A percentile compares a stretch with the other conserved stretches of the same genome.
Conservation (phyloP, 768 basidiomycete genomes). For the Trametes villosa region DNA sequence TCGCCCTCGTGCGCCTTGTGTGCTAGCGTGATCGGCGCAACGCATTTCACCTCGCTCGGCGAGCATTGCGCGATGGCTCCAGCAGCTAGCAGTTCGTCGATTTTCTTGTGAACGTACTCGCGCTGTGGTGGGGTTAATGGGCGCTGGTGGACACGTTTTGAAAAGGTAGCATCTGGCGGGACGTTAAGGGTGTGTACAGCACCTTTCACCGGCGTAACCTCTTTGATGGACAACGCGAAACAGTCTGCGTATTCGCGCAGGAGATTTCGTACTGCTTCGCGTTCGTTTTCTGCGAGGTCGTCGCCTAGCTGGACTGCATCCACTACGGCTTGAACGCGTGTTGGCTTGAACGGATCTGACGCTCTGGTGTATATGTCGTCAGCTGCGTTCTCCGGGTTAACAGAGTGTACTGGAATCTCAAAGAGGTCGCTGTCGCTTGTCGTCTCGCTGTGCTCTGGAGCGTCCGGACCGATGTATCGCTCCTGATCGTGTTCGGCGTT, state of each 20-base stretch:
- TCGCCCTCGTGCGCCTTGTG: constrained; percentile 40
- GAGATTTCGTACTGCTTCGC: constrained; percentile 27
- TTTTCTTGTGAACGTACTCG: constrained; percentile 34
- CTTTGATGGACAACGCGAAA: constrained; percentile 44
- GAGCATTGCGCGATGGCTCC: constrained; percentile 38
- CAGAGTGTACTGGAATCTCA: neutral
- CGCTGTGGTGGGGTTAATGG: constrained; percentile 38
- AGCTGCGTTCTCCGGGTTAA: neutral
- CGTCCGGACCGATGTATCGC: too few relatives aligned
- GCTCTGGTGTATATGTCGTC: constrained; percentile 21
- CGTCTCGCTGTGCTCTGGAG: too few relatives aligned
- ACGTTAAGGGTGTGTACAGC: constrained; percentile 41
- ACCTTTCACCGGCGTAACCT: constrained; percentile 40
- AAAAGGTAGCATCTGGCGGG: constrained; percentile 33
- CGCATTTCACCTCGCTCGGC: constrained; percentile 40
- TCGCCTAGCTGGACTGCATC: constrained; percentile 30
- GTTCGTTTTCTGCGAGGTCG: constrained; percentile 36
- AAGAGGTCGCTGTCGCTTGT: neutral
- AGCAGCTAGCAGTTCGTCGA: constrained; percentile 41
- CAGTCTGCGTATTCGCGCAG: constrained; percentile 41
- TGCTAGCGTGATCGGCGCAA: constrained; percentile 40
- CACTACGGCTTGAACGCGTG: constrained; percentile 26
- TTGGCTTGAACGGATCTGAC: constrained; percentile 27
- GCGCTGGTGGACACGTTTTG: constrained; percentile 38
- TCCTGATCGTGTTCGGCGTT: too few relatives aligned